phyloP scores from a whole-genome alignment of 2,329 filamentous ascomycete genomes.

The Fusarium circinatum region DNA sequence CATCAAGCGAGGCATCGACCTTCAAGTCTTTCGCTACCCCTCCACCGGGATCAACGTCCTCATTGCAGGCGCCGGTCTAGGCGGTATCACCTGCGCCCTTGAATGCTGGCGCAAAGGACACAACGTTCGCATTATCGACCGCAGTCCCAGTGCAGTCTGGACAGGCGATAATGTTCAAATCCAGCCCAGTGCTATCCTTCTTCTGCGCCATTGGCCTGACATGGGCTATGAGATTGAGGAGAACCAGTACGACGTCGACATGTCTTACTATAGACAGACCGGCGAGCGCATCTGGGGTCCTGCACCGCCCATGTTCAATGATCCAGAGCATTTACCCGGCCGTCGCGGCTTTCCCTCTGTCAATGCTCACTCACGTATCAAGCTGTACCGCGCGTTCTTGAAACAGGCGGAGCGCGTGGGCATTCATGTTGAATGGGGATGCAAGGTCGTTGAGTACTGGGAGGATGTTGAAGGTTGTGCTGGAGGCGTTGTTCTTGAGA shows the following conservation, averaged over 20 bases:
- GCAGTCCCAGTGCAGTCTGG: conserved; percentile 20
- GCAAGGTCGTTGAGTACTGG: conserved; percentile 28
- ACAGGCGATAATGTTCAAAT: conserved; percentile 30
- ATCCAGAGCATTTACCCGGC: conserved; percentile 8
- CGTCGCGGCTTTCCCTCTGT: conserved; percentile 22
- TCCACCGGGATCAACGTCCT: conserved; percentile 22
- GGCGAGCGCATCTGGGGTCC: conserved; percentile 30
- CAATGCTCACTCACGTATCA: conserved; percentile 22
- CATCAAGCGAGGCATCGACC: conserved; percentile 3
- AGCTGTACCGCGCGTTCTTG: conserved; percentile 25
- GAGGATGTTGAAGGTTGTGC: conserved; percentile 14
- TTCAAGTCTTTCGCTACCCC: conserved; percentile 27
- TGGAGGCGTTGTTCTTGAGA: conserved; percentile 22
- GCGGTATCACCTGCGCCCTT: conserved; percentile 14
- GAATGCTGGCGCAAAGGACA: conserved; percentile 34
- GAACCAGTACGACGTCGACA: conserved; percentile 30
- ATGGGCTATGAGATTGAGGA: conserved; percentile 33
- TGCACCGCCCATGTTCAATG: conserved; percentile 31
- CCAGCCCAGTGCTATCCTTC: conserved; percentile 23
- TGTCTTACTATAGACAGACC: conserved; percentile 30
- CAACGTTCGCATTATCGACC: conserved; percentile 22
- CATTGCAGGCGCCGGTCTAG: conserved; percentile 22
- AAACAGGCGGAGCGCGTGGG: conserved; percentile 19
- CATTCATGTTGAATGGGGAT: conserved; percentile 21
- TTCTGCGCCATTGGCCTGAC: conserved; percentile 27